Evolutionary conservation across 2,329 filamentous ascomycete species (phyloP).

Genomic region (Clathrospora elynae): DNA sequence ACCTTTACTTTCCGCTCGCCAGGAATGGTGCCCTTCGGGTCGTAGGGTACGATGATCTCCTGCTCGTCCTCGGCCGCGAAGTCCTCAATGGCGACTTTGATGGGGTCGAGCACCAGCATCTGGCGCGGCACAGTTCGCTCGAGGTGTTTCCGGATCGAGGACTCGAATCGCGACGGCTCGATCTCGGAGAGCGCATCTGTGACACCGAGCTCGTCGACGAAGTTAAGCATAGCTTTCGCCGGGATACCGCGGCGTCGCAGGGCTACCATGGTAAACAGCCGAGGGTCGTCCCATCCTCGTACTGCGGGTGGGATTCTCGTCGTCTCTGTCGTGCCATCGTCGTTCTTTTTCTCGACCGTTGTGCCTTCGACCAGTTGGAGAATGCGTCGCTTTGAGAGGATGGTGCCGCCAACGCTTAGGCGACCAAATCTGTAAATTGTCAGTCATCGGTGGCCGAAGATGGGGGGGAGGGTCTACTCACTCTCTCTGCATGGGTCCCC

Average conservation of each 20-base stretch:
- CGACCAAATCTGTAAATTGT: slow-evolving; percentile 60
- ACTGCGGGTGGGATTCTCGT: slow-evolving; percentile 62
- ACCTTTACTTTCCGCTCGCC: slow-evolving; percentile 65
- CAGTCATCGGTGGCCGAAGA: slow-evolving; percentile 4
- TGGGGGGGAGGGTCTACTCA: slow-evolving; percentile 48
- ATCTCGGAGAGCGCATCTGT: slow-evolving; percentile 82
- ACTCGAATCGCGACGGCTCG: slow-evolving; percentile 80
- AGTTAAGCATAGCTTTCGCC: slow-evolving; percentile 84
- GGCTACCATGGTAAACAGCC: slow-evolving; percentile 84
- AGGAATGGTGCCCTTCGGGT: slow-evolving; percentile 70
- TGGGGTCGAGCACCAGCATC: slow-evolving; percentile 86
- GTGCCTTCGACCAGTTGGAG: slow-evolving; percentile 75
- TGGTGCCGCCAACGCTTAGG: slow-evolving; percentile 79
- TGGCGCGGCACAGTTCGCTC: slow-evolving; percentile 86
- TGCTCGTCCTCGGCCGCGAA: slow-evolving; percentile 69
- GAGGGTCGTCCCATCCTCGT: slow-evolving; percentile 87
- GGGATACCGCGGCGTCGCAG: slow-evolving; percentile 85
- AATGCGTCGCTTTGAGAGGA: slow-evolving; percentile 86
- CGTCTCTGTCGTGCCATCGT: slow-evolving; percentile 49
- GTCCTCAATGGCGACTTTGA: slow-evolving; percentile 82
- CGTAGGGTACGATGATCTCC: slow-evolving; percentile 75
- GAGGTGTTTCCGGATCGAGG: slow-evolving; percentile 81
- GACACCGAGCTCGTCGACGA: slow-evolving; percentile 89
- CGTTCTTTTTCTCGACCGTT: slow-evolving; percentile 52
- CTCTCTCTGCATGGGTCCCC: slow-evolving; percentile 84